Conservation (phyloP, 2,329 filamentous ascomycete species). For the Fusarium beomiforme region DNA sequence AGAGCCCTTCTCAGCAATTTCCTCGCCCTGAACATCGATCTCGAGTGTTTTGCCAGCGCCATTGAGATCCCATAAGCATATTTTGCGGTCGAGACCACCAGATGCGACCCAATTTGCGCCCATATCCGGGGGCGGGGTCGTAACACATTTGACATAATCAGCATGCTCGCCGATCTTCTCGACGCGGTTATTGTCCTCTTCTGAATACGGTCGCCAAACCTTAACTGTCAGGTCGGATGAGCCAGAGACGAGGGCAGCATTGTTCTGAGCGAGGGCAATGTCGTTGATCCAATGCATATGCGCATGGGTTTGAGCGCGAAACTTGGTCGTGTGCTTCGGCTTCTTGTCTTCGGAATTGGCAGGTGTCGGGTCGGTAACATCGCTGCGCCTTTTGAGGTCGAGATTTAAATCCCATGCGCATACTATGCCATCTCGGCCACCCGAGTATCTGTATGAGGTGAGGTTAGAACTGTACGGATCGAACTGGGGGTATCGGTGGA, state of each 20-base stretch:
- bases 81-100: conserved; percentile 90
- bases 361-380: conserved; percentile 44
- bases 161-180: conserved; percentile 89
- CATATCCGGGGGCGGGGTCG: conserved; percentile 71
- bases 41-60: conserved; percentile 87
- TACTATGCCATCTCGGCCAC: conserved; percentile 92
- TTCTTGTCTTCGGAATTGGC: conserved; percentile 43
- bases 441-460: conserved; percentile 77
- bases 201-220: conserved; percentile 81
- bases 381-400: conserved; percentile 60
- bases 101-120: conserved; percentile 89
- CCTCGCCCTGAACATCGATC: conserved; percentile 86
- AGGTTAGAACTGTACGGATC: conserved; percentile 24
- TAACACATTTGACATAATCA: conserved; percentile 96
- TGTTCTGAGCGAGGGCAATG: conserved; percentile 81
- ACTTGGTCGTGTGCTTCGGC: conserved; percentile 61
- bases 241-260: conserved; percentile 83
- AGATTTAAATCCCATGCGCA: conserved; percentile 94
- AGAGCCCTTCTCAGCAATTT: conserved; percentile 88
- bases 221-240: conserved; percentile 96
- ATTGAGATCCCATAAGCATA: conserved; percentile 92
- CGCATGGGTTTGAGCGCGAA: conserved; percentile 72
- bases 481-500: neutral
- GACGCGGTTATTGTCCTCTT: conserved; percentile 60
- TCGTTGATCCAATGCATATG: conserved; percentile 98